Conservation (phyloP, 176 grass and related monocot genomes). For the Triticum dicoccoides region DNA sequence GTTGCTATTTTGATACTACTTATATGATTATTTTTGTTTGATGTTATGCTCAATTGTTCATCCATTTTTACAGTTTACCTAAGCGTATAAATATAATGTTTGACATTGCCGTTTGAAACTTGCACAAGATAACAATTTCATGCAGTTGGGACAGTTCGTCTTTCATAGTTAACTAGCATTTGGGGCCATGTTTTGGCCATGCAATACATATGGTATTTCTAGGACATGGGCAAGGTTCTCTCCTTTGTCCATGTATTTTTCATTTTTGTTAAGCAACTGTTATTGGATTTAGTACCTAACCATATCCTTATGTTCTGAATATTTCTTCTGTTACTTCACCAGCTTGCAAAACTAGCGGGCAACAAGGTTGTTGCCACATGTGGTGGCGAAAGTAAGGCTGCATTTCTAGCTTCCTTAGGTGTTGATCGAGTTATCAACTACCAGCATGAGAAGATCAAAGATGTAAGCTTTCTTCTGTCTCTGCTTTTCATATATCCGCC, state of each 20-base stretch:
- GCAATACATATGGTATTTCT: conserved; percentile 14
- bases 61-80: conserved; percentile 12
- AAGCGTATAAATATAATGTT: neutral
- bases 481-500: conserved; percentile 19
- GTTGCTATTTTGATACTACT: conserved; percentile 18
- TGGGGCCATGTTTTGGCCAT: conserved; percentile 1
- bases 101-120: neutral
- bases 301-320: conserved; percentile 14
- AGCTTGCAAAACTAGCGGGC: conserved; percentile 94
- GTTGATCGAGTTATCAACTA: conserved; percentile 96
- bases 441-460: conserved; percentile 76
- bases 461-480: conserved; percentile 49
- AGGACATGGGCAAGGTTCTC: conserved; percentile 3
- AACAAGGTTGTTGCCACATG: conserved; percentile 99
- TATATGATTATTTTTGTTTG: conserved; percentile 12
- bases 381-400: conserved; percentile 87
- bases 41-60: neutral
- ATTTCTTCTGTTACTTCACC: conserved; percentile 22
- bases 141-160: neutral
- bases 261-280: conserved; percentile 7
- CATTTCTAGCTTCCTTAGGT: conserved; percentile 81
- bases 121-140: conserved; percentile 19
- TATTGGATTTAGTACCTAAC: conserved; percentile 6
- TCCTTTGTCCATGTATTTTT: conserved; percentile 15
- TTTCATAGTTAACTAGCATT: conserved; percentile 17